Conservation (phyloP, 345 rosid genomes). For the Laguncularia racemosa region DNA sequence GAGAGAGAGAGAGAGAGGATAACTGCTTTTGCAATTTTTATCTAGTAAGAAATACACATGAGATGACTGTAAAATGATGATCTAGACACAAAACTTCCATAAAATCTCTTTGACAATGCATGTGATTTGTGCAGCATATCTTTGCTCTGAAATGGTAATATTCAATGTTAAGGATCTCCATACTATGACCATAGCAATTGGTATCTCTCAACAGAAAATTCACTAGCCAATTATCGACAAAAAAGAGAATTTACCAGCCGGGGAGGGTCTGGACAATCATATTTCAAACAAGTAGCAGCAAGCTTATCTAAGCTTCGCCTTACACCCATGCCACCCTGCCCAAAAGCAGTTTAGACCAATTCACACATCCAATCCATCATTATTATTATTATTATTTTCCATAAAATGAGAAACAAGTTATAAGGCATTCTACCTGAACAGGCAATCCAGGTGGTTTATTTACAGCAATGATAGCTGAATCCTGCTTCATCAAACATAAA, state of each 20-base stretch:
- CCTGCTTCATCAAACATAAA: slow-evolving; percentile 38
- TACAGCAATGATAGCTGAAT: slow-evolving; percentile 62
- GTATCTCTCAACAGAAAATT: too few relatives aligned
- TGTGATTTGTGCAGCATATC: too few relatives aligned
- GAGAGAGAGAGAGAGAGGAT: too few relatives aligned
- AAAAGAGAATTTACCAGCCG: slow-evolving; percentile 61
- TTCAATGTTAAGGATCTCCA: too few relatives aligned
- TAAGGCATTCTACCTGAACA: slow-evolving; percentile 54
- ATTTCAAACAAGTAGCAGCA: slow-evolving; percentile 58
- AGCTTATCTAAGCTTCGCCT: slow-evolving; percentile 78
- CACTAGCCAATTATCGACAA: background rate
- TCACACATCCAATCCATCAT: background rate
- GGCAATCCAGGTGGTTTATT: slow-evolving; percentile 93
- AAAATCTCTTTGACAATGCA: too few relatives aligned
- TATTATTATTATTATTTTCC: background rate
- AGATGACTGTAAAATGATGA: too few relatives aligned
- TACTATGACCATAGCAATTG: too few relatives aligned
- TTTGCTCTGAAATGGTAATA: too few relatives aligned
- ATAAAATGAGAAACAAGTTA: background rate
- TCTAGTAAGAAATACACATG: too few relatives aligned
- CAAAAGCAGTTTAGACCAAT: slow-evolving; percentile 2
- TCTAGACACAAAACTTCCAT: too few relatives aligned
- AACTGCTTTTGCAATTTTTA: too few relatives aligned
- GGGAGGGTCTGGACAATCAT: slow-evolving; percentile 59
- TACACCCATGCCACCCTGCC: slow-evolving; percentile 82